Percentiles rank a stretch among this genome's conserved stretches.
These are phyloP conservation scores for Petunia axillaris DNA, from an alignment of 257 asterid genomes.

Conservation along the genomic window DNA sequence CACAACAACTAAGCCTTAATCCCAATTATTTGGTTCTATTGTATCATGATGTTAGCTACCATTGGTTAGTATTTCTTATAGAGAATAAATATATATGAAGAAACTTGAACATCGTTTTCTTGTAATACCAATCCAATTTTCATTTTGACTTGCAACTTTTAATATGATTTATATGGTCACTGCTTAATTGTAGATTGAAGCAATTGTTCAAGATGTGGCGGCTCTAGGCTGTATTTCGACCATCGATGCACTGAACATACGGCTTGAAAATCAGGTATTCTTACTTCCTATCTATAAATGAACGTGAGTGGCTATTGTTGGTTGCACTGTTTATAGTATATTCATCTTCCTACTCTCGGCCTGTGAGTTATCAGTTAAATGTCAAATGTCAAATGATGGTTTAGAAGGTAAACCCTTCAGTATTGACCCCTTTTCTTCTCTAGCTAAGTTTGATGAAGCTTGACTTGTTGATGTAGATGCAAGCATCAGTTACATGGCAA, in stretches of 20 bases:
- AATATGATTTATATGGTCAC: background rate
- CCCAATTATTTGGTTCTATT: background rate
- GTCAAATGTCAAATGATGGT: background rate
- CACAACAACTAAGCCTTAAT: background rate
- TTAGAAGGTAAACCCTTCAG: background rate
- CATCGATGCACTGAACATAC: slow-evolving; percentile 62
- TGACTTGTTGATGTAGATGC: background rate
- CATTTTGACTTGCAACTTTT: background rate
- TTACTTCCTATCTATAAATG: slow-evolving; percentile 19
- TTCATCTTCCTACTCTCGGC: background rate
- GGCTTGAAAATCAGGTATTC: slow-evolving; percentile 69
- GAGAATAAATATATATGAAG: background rate
- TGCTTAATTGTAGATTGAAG: slow-evolving; percentile 61
- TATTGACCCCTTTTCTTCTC: background rate
- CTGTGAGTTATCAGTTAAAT: background rate
- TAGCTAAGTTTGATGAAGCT: background rate
- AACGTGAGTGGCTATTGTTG: background rate
- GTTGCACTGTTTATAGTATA: background rate
- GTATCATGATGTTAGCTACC: background rate
- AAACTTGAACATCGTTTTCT: background rate
- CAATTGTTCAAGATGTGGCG: slow-evolving; percentile 73
- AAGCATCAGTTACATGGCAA: background rate
- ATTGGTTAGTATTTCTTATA: slow-evolving; percentile 12
- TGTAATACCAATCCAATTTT: no score
- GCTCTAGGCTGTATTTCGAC: slow-evolving; percentile 75